A percentile compares a stretch with the other conserved stretches of the same genome.
These are phyloP conservation scores for Peronospora belbahrii DNA, from an alignment of 352 stramenopile species.

Conservation along the genomic window DNA sequence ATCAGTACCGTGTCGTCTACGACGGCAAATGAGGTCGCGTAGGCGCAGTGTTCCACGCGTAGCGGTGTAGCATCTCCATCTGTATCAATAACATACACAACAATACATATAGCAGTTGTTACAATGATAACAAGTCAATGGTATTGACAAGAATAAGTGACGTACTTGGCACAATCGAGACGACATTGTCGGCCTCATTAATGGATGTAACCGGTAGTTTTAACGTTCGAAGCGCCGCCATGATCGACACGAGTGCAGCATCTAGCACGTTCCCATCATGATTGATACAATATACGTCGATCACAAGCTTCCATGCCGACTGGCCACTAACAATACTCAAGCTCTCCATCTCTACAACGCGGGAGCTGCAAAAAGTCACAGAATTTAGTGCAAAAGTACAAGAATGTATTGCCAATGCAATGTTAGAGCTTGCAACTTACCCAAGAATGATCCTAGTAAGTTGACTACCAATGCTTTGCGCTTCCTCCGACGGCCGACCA, in stretches of 20 bases:
- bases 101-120: background rate
- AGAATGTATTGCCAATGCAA: no score
- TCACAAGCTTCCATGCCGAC: constrained; percentile 72
- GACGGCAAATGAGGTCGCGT: constrained; percentile 59
- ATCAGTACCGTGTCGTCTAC: constrained; percentile 50
- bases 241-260: constrained; percentile 56
- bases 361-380: constrained; percentile 30
- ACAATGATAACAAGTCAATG: constrained; percentile 1
- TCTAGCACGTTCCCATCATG: constrained; percentile 80
- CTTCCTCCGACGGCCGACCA: constrained; percentile 64
- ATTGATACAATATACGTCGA: constrained; percentile 77
- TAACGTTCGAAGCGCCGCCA: constrained; percentile 60
- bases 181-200: constrained; percentile 58
- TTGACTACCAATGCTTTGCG: constrained; percentile 70
- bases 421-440: constrained; percentile 22
- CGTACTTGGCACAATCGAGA: constrained; percentile 54
- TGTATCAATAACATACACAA: constrained; percentile 14
- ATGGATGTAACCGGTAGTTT: constrained; percentile 53
- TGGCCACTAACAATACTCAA: constrained; percentile 67
- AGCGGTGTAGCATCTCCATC: constrained; percentile 44
- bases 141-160: background rate
- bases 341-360: constrained; percentile 73
- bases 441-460: constrained; percentile 63
- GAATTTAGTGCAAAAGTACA: background rate
- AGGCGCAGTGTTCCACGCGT: constrained; percentile 49